Evolutionary conservation across 805 yeast species (phyloP).

Genomic region (Diddensiella santjacobensis): DNA sequence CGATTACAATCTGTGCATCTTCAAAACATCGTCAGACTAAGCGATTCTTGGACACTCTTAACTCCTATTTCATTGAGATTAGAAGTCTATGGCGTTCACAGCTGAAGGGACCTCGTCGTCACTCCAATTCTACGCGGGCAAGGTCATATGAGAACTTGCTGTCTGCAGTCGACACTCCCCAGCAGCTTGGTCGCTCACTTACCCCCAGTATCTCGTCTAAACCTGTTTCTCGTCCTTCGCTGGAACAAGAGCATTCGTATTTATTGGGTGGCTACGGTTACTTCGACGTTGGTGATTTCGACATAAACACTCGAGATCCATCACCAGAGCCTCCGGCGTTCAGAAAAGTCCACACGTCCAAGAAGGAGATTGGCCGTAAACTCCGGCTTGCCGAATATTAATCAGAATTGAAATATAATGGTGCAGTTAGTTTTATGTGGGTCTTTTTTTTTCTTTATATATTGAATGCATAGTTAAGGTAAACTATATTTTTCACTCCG

Average conservation of each 20-base stretch:
- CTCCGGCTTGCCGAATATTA: conserved; percentile 60
- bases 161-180: neutral
- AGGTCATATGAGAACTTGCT: conserved; percentile 21
- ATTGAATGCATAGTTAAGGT: too few species aligned
- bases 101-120: conserved; percentile 11
- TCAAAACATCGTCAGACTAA: conserved; percentile 86
- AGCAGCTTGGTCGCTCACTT: conserved; percentile 1
- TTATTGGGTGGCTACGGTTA: conserved; percentile 83
- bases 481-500: too few species aligned
- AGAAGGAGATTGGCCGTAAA: conserved; percentile 61
- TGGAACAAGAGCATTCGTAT: conserved; percentile 33
- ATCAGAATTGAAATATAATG: conserved; percentile 3
- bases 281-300: conserved; percentile 70
- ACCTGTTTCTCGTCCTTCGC: neutral
- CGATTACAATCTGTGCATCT: conserved; percentile 74
- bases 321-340: conserved; percentile 50
- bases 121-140: conserved; percentile 20
- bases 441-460: too few species aligned
- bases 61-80: conserved; percentile 58
- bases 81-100: conserved; percentile 38
- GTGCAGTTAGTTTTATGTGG: neutral
- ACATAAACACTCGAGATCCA: conserved; percentile 55
- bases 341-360: conserved; percentile 39
- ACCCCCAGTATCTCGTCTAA: neutral
- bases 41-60: conserved; percentile 67